phyloP scores from a whole-genome alignment of 805 yeast genomes.

The Barnettozyma pratensis region DNA sequence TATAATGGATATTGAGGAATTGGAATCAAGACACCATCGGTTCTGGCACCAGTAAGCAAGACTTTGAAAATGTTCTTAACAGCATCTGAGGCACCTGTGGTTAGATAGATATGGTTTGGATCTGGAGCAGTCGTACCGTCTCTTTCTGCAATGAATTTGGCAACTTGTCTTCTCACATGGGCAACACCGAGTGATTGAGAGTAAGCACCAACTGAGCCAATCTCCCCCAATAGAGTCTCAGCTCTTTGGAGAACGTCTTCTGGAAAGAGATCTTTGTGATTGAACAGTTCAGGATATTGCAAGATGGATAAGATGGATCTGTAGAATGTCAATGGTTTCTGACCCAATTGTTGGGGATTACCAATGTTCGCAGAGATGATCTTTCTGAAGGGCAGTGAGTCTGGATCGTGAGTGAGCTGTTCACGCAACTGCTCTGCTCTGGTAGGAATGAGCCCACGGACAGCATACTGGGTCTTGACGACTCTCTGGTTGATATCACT shows the following conservation, averaged over 20 bases:
- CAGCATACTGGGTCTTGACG: slow-evolving; percentile 89
- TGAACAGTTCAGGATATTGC: slow-evolving; percentile 74
- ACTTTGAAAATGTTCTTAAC: slow-evolving; percentile 75
- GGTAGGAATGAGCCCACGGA: slow-evolving; percentile 89
- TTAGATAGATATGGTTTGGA: slow-evolving; percentile 73
- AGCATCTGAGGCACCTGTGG: slow-evolving; percentile 94
- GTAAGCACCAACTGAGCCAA: slow-evolving; percentile 92
- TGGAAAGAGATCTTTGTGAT: slow-evolving; percentile 35
- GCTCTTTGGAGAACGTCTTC: slow-evolving; percentile 76
- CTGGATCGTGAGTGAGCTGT: slow-evolving; percentile 47
- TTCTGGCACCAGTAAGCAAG: slow-evolving; percentile 54
- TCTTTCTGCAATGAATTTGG: slow-evolving; percentile 70
- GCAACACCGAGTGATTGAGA: slow-evolving; percentile 88
- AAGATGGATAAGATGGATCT: slow-evolving; percentile 83
- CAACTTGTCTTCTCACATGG: slow-evolving; percentile 69
- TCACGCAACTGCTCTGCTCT: slow-evolving; percentile 80
- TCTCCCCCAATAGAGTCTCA: slow-evolving; percentile 44
- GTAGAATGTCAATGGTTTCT: slow-evolving; percentile 91
- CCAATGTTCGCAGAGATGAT: slow-evolving; percentile 94
- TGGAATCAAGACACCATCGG: slow-evolving; percentile 82
- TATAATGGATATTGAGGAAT: slow-evolving; percentile 98
- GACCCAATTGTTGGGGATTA: slow-evolving; percentile 95
- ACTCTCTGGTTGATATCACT: slow-evolving; percentile 68
- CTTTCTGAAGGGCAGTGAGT: slow-evolving; percentile 65
- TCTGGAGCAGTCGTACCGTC: slow-evolving; percentile 64